Base-by-base conservation (phyloP, 1,139 yeast species). In the Kluyveromyces sp. region DNA sequence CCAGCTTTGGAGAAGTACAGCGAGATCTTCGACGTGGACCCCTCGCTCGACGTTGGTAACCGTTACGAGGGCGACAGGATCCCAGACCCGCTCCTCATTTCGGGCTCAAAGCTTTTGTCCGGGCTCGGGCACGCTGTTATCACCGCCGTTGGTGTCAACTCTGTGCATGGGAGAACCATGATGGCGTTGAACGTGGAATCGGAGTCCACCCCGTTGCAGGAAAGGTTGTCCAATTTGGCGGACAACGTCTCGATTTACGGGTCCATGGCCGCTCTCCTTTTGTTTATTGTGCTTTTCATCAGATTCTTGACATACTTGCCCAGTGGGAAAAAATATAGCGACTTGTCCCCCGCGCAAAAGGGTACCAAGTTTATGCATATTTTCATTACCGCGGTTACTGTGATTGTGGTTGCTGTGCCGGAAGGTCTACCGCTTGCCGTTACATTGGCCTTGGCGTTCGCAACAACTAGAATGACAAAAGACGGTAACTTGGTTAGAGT, bases 381-480 rank as follows among this genome's bases (percentile, higher is more conserved):
- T 50, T 73, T 94, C 54, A 94, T 92, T 59, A 87, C 95, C 34
- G 83, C 97, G 1, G 84, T 92, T 51, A 89, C 98, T 0, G 79
- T 92, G 57, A 81, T 92, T 37, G 98, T 92, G 25, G 98, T 92
- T 45, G 99, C 98, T 0, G 96, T 92, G 21, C 99, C 99, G 2
- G 99, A 94, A 70, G 98, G 98, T 48, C 75, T 92, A 51, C 98
- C 98, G 0, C 72, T 92, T 48, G 98, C 98, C 0, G 98, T 92
- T 27, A 92, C 98, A 0, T 73, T 92, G 45, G 96, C 98, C 0
- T 74, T 92, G 57, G 98, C 98, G 0, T 92, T 92, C 71, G 98
- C 98, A 2, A 92, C 98, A 3, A 90, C 96, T 7, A 78, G 97
- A 67, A 92, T 92, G 98, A 90, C 96, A 28, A 87, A 86, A 64